Conservation (phyloP, 345 rosid genomes). For the Adansonia digitata region DNA sequence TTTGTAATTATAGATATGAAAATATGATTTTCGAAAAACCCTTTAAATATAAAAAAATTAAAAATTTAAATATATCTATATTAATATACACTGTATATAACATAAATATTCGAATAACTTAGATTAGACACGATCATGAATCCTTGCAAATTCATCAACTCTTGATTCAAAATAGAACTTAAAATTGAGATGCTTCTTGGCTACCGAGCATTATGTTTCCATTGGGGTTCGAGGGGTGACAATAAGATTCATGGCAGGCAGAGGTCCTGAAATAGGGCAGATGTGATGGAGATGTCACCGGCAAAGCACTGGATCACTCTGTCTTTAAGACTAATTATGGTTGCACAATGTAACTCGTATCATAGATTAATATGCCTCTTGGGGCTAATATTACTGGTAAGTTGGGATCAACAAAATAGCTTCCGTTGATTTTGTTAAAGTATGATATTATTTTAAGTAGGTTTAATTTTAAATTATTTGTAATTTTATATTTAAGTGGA, state of each 20-base stretch:
- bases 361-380: background rate
- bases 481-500: too few species aligned
- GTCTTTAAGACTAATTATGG: background rate
- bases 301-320: background rate
- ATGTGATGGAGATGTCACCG: too few species aligned
- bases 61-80: too few species aligned
- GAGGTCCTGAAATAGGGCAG: constrained; percentile 13
- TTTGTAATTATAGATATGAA: too few species aligned
- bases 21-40: too few species aligned
- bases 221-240: constrained; percentile 10
- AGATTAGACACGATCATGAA: too few species aligned
- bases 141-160: background rate
- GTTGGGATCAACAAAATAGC: background rate
- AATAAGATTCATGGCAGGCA: constrained; percentile 5
- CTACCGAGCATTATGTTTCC: constrained; percentile 53
- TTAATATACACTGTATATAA: too few species aligned
- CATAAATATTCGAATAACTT: too few species aligned
- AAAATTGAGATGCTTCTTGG: constrained; percentile 29
- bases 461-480: too few species aligned
- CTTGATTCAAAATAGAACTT: background rate
- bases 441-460: too few species aligned
- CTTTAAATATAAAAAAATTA: too few species aligned
- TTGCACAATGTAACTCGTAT: background rate
- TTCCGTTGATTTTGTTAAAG: background rate
- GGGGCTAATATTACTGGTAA: background rate